Base-by-base conservation (phyloP, 2,329 filamentous ascomycete genomes). In the Biscogniauxia sp. region DNA sequence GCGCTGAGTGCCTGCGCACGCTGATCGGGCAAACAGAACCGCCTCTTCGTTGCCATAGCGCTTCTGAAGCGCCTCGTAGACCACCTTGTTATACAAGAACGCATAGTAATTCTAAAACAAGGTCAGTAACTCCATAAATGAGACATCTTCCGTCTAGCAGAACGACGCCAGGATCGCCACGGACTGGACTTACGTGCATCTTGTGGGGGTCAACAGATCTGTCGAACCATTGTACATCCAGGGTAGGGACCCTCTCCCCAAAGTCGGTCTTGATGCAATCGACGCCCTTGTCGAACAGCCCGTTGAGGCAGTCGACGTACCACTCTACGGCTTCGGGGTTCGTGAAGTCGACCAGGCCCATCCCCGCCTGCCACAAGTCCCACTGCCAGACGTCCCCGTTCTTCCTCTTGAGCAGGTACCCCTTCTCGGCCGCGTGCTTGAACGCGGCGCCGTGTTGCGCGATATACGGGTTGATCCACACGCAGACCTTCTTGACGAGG, bases 191-290 rank as follows among this genome's bases (percentile, higher is more conserved):
- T 57, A 70, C 68, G 76, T 91, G 89, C 88, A 92, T 92, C 67
- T 83, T 84, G 55, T 78, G 78, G 1, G 88, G 82, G 66, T 91
- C 87, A 51, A 80, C 74, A 5, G 77, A 78, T 54, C 77, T 70
- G 66, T 91, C 87, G 69, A 84, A 78, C 82, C 88, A 92, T 64
- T 83, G 79, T 5, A 91, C 84, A 65, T 88, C 85, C 54, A 82
- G 79, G 5, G 82, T 84, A 0, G 89, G 89, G 57, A 92, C 87
- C 25, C 89, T 82, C 76, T 92, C 89, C 58, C 88, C 88, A 72
- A 92, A 92, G 70, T 92, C 89, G 7, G 89, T 91, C 76, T 92
- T 92, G 79, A 92, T 85, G 60, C 83, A 82, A 72, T 92, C 88
- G 57, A 92, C 84, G 9, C 89, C 89, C 68, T 85, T 80, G 63